Evolutionary conservation across 805 yeast species (phyloP), one percentile per base, ranked within the genome.

Genomic region (Tetrapisispora fleetii): DNA sequence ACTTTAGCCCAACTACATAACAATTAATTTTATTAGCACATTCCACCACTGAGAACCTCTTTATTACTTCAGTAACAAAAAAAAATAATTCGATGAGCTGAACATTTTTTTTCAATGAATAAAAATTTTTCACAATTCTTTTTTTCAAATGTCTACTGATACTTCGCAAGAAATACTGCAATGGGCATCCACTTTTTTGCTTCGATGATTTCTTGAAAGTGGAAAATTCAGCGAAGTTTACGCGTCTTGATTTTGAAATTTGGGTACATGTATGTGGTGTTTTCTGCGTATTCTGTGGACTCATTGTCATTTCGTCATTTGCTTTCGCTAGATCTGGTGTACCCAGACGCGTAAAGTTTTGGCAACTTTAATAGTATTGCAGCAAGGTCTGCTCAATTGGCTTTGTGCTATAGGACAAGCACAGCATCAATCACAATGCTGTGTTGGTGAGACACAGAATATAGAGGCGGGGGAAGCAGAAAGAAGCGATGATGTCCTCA

Each of bases 51-150:
- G 28, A 24, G 8, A 24, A 8, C 8, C 28, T 7, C 4, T 17
- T 17, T 3, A 5, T 22, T 14, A 11, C 2, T 16, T 19, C 24
- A 18, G 21, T 22, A 21, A 14, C 24, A 22, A n/a, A 19, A 13
- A 14, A 16, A 38, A 38, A 18, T 13, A 14, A 38, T 18, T 41
- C 44, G 44, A 41, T 41, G 44, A 41, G 44, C 44, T 41, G 36
- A 41, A 41, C 37, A 30, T 41, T 28, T 32, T 30, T 41, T 40
- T 27, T 27, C 7, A n/a, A 10, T 10, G 19, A 21, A 19, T 19
- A 38, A 41, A 41, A 41, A 41, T 30, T 41, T 41, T 41, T 41
- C 44, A 41, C 44, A 19, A 30, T 41, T 41, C 44, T 41, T 41
- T 41, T 41, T 41, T 28, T 18, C 6, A 10, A 14, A 18, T 41